Conservation (phyloP, 495 filamentous ascomycete species). For the Oidiodendron maius region DNA sequence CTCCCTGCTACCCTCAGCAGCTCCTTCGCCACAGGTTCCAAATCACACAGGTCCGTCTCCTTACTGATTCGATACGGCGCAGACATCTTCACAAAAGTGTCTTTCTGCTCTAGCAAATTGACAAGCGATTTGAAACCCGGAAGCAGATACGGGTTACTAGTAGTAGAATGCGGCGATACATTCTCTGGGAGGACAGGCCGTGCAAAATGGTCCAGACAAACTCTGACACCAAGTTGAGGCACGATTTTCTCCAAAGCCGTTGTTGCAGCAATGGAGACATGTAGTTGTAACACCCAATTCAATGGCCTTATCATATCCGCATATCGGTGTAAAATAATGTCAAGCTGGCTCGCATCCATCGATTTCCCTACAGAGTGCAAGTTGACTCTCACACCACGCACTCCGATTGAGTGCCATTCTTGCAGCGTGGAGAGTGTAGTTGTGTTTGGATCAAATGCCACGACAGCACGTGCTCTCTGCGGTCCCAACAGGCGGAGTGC, state of each 20-base stretch:
- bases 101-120: constrained; percentile 30
- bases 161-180: neutral
- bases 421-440: constrained; percentile 28
- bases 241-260: constrained; percentile 35
- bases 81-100: constrained; percentile 44
- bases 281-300: constrained; percentile 45
- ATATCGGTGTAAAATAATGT: constrained; percentile 31
- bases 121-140: constrained; percentile 37
- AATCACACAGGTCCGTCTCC: constrained; percentile 29
- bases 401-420: constrained; percentile 42
- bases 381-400: constrained; percentile 46
- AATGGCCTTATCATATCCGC: constrained; percentile 36
- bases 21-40: constrained; percentile 34
- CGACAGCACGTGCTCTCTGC: constrained; percentile 39
- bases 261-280: constrained; percentile 36
- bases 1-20: constrained; percentile 31
- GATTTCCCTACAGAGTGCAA: constrained; percentile 31
- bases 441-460: constrained; percentile 40
- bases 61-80: constrained; percentile 41
- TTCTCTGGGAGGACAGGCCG: constrained; percentile 19
- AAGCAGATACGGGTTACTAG: constrained; percentile 32
- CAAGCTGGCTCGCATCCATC: constrained; percentile 15
- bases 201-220: constrained; percentile 48
- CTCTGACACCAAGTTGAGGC: constrained; percentile 34
- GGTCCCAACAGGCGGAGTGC: constrained; percentile 31